Evolutionary conservation across 1,139 yeast species (phyloP), one percentile per base, ranked within the genome.

Genomic region (Pichia sp.): DNA sequence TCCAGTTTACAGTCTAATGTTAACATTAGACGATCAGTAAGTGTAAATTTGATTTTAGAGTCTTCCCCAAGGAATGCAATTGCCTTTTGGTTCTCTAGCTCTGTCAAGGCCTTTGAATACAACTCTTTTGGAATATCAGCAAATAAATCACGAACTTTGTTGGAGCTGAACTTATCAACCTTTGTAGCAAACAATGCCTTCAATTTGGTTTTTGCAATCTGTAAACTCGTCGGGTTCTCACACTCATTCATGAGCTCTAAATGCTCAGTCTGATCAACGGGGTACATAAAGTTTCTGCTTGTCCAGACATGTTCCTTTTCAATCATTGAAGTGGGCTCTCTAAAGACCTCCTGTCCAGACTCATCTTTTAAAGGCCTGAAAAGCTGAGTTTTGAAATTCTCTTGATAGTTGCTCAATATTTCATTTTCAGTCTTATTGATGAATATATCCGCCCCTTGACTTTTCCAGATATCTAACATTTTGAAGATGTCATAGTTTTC

Each of bases 171-270:
- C 10, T 72, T 70, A 1, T 74, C 76, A 16, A 74, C 74, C 0
- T 78, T 76, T 0, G 90, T 82, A 0, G 87, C 79, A 61, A 87
- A 79, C 7, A 87, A 75, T 1, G 92, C 82, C 62, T 84, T 82
- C 47, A 79, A 63, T 4, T 71, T 68, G 1, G 78, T 69, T 55
- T 75, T 69, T 2, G 78, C 64, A 31, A 70, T 65, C 48, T 76
- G 77, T 7, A 63, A 26, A 2, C 49, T 46, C 1, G 60, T 54
- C 13, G 69, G 58, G 47, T 65, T 53, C 54, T 66, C 49, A 58
- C 68, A 49, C 61, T 62, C 23, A 59, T 62, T 51, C 53, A 42
- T 8, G 1, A 54, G 56, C 5, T 26, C 32, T 19, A 54, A 10
- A 43, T 58, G 51, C 3, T 43, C 49, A 10, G 50, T 54, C n/a